A percentile compares a stretch with the other conserved stretches of the same genome.
Conservation (phyloP, 441 rosid species). For the Pelargonium australe region DNA sequence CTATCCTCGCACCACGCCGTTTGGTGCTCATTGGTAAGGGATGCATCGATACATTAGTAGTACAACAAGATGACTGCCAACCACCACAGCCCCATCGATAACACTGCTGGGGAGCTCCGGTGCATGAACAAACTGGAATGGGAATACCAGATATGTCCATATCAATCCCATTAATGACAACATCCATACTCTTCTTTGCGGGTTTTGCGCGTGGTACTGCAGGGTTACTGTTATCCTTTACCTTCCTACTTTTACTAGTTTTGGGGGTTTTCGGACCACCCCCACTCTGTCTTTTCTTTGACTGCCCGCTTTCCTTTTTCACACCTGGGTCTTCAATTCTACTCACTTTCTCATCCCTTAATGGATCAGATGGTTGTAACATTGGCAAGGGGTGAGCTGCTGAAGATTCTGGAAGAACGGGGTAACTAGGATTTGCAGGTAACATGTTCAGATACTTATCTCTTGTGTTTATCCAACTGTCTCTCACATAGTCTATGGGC, state of each 20-base stretch:
- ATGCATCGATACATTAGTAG: constrained; percentile 73
- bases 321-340: neutral
- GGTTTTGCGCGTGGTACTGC: constrained; percentile 52
- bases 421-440: constrained; percentile 16
- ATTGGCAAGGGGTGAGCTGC: constrained; percentile 24
- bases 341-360: constrained; percentile 16
- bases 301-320: constrained; percentile 20
- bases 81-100: constrained; percentile 99
- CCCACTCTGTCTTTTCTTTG: constrained; percentile 25
- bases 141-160: constrained; percentile 83
- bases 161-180: constrained; percentile 74
- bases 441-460: constrained; percentile 21
- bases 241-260: constrained; percentile 37
- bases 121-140: constrained; percentile 53
- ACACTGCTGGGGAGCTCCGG: constrained; percentile 49
- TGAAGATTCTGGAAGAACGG: constrained; percentile 20
- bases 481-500: constrained; percentile 25
- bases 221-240: constrained; percentile 43
- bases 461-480: constrained; percentile 25
- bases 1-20: constrained; percentile 81
- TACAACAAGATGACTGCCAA: constrained; percentile 95
- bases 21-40: constrained; percentile 92
- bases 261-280: constrained; percentile 24
- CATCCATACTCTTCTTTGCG: constrained; percentile 68
- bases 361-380: constrained; percentile 15